A percentile compares a stretch with the other conserved stretches of the same genome.
Conservation (phyloP, 306 rosid genomes). For the Cucumis melo region DNA sequence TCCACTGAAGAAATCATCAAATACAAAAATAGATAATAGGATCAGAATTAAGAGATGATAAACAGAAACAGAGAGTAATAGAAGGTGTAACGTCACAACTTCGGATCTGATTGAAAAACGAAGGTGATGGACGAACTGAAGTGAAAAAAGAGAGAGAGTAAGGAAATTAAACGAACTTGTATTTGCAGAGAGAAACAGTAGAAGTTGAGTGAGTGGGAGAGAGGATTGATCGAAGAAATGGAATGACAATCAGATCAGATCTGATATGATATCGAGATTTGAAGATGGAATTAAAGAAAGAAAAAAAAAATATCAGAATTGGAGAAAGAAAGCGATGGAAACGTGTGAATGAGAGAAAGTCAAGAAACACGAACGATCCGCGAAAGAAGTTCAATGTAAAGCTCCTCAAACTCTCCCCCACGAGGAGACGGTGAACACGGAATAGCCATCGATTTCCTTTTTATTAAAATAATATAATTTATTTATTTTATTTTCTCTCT, state of each 20-base stretch:
- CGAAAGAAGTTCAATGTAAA: background rate
- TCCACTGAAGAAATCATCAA: background rate
- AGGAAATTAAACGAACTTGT: background rate
- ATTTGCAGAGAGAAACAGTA: background rate
- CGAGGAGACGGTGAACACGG: constrained; percentile 6
- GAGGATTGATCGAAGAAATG: background rate
- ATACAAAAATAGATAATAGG: background rate
- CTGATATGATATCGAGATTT: background rate
- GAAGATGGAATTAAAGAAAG: background rate
- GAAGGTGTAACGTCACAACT: background rate
- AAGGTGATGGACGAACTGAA: background rate
- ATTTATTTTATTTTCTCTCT: too few relatives aligned
- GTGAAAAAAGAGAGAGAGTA: background rate
- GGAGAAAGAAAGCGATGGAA: background rate
- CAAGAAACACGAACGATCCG: background rate
- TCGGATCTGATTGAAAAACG: background rate
- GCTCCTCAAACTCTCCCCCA: background rate
- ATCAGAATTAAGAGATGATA: background rate
- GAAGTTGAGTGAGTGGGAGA: background rate
- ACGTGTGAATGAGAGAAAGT: constrained; percentile 1
- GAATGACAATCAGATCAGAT: background rate
- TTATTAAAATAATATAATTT: too few relatives aligned
- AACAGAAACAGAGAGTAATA: background rate
- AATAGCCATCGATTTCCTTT: background rate
- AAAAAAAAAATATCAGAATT: background rate